These are phyloP conservation scores for Nakazawaea wyomingensis DNA, from an alignment of 805 yeast genomes.

Conservation along the genomic window DNA sequence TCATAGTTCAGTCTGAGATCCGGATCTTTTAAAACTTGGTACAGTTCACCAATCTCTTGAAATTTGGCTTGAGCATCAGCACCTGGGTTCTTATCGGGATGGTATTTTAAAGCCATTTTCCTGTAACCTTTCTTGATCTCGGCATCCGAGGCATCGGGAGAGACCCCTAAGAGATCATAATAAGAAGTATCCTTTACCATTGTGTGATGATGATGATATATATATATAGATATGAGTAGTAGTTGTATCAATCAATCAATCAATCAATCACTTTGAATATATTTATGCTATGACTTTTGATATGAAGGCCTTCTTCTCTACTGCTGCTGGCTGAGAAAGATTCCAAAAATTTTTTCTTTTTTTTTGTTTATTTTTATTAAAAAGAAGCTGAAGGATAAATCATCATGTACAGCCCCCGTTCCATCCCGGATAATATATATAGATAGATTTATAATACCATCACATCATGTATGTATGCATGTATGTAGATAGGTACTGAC, in stretches of 20 bases:
- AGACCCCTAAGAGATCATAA: constrained; percentile 61
- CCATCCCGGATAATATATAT: background rate
- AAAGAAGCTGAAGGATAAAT: too few relatives aligned
- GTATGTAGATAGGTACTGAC: background rate
- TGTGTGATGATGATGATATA: background rate
- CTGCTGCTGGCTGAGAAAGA: background rate
- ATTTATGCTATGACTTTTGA: background rate
- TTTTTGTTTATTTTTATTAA: background rate
- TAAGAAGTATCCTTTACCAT: constrained; percentile 77
- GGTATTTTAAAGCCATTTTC: constrained; percentile 68
- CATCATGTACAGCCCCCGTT: constrained; percentile 3
- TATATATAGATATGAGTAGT: too few relatives aligned
- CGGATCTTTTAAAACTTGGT: constrained; percentile 69
- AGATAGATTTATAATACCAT: too few relatives aligned
- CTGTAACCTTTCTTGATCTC: constrained; percentile 79
- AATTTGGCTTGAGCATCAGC: constrained; percentile 72
- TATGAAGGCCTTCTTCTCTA: background rate
- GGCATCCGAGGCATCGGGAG: constrained; percentile 50
- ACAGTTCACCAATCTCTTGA: constrained; percentile 61
- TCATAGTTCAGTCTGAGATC: constrained; percentile 63
- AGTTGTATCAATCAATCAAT: too few relatives aligned
- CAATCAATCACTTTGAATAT: too few relatives aligned
- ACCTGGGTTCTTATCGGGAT: constrained; percentile 77
- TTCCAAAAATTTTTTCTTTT: background rate
- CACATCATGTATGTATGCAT: background rate